These are phyloP conservation scores for Endotrypanum monterogeii DNA, from an alignment of 208 protist genomes.

Conservation along the genomic window DNA sequence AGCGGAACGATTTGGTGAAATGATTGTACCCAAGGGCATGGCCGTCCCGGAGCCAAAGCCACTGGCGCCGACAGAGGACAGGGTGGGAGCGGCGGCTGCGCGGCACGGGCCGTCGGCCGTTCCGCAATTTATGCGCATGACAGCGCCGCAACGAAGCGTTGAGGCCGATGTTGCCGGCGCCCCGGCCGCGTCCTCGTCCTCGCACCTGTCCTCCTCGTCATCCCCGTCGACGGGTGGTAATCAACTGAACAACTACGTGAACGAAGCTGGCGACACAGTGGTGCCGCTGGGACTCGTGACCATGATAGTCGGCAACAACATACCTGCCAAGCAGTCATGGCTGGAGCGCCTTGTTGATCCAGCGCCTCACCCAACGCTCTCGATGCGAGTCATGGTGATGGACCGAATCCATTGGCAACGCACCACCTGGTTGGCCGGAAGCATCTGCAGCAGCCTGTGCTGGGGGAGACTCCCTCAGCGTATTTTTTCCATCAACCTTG, in stretches of 20 bases:
- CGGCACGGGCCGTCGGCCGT: constrained; percentile 28
- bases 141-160: constrained; percentile 27
- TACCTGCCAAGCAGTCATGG: constrained; percentile 50
- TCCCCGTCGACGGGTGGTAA: constrained; percentile 25
- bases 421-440: constrained; percentile 72
- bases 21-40: constrained; percentile 49
- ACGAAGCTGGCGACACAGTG: constrained; percentile 37
- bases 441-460: constrained; percentile 73
- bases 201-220: constrained; percentile 8
- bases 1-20: constrained; percentile 80
- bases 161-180: not conserved
- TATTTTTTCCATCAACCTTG: constrained; percentile 80
- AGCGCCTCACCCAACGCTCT: constrained; percentile 73
- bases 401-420: constrained; percentile 89
- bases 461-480: constrained; percentile 76
- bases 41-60: constrained; percentile 32
- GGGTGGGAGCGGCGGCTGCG: constrained; percentile 19
- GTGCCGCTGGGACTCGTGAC: constrained; percentile 81
- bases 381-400: constrained; percentile 69
- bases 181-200: not conserved
- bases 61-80: constrained; percentile 44
- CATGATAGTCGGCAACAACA: constrained; percentile 73
- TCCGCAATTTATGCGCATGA: constrained; percentile 31
- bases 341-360: constrained; percentile 66
- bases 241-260: constrained; percentile 49